Percentiles rank a stretch among this genome's conserved stretches.
Conservation (phyloP, 345 rosid genomes). For the Aquilaria malaccensis region DNA sequence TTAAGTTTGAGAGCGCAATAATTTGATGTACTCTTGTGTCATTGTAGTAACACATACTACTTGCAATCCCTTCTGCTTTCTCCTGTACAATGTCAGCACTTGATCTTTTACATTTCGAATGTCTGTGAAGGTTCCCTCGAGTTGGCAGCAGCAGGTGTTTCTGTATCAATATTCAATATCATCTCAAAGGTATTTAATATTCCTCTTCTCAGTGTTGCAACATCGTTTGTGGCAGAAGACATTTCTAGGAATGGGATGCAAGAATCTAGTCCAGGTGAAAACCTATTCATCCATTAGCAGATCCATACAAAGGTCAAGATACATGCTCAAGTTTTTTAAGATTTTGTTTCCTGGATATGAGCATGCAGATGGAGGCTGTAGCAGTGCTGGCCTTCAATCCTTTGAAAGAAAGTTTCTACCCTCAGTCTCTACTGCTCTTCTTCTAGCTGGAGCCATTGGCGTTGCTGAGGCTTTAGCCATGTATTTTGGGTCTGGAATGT, state of each 20-base stretch:
- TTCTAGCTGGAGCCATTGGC: slow-evolving; percentile 25
- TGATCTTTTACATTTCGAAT: slow-evolving; percentile 5
- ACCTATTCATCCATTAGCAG: too few relatives aligned
- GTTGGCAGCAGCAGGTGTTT: slow-evolving; percentile 13
- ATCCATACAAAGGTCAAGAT: too few relatives aligned
- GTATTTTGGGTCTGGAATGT: slow-evolving; percentile 27
- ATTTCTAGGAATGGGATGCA: slow-evolving; percentile 10
- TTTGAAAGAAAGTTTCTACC: slow-evolving; percentile 19
- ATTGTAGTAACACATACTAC: neutral
- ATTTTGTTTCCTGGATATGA: too few relatives aligned
- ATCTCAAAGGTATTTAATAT: slow-evolving; percentile 28
- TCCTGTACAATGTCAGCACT: neutral
- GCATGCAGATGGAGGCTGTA: slow-evolving; percentile 9
- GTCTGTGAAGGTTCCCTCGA: slow-evolving; percentile 18
- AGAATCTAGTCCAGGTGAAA: slow-evolving; percentile 15
- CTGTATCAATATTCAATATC: slow-evolving; percentile 22
- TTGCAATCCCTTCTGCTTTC: neutral
- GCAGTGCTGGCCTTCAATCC: slow-evolving; percentile 2
- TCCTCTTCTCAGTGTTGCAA: slow-evolving; percentile 27
- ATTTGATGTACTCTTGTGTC: too few relatives aligned
- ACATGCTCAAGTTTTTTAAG: too few relatives aligned
- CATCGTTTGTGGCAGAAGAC: slow-evolving; percentile 30
- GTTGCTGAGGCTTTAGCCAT: slow-evolving; percentile 25
- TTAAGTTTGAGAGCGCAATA: too few relatives aligned
- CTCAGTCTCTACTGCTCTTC: slow-evolving; percentile 30